Base-by-base conservation (phyloP, 2,329 filamentous ascomycete species). In the Volutella citrinella region DNA sequence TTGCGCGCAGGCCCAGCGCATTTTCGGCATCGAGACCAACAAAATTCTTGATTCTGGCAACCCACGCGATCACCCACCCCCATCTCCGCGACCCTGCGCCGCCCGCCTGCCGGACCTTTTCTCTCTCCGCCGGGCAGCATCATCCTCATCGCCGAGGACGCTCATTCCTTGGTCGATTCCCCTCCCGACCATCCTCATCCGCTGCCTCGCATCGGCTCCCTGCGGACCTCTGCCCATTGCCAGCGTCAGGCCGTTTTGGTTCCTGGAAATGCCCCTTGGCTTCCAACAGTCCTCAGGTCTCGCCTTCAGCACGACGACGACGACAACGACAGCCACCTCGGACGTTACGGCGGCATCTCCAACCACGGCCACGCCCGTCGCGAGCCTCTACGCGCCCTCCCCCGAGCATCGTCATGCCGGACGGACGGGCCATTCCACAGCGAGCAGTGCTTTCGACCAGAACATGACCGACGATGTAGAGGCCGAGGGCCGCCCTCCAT, bases 401-500 rank as follows among this genome's bases (percentile, higher is more conserved):
- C 44, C 42, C 30, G 41, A 46, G 34, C 36, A 53, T 56, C 57
- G 60, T 45, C 44, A 64, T 64, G 61, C 57, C 40, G 44, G 42
- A 44, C 49, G 49, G 45, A 45, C 39, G 36, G 38, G 49, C 31
- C 45, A 45, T 36, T 44, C 37, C 42, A 48, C 41, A 46, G 49
- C 52, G 27, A 53, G 49, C 45, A 51, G 45, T 38, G 38, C 45
- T 34, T 40, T 38, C 40, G 33, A 47, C 36, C 48, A 54, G 49
- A 58, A 43, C 46, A 66, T 65, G 63, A 12, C 20, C 43, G 55
- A 60, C 26, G 56, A 65, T 52, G 54, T 66, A 36, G 64, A 65
- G 49, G 49, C 58, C 42, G 66, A 69, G 47, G 63, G 55, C 37
- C 64, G 66, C 30, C 65, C 66, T 46, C 66, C 66, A 31, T 69